Conservation (phyloP, 148 eudicot species). For the Polygonum aviculare region DNA sequence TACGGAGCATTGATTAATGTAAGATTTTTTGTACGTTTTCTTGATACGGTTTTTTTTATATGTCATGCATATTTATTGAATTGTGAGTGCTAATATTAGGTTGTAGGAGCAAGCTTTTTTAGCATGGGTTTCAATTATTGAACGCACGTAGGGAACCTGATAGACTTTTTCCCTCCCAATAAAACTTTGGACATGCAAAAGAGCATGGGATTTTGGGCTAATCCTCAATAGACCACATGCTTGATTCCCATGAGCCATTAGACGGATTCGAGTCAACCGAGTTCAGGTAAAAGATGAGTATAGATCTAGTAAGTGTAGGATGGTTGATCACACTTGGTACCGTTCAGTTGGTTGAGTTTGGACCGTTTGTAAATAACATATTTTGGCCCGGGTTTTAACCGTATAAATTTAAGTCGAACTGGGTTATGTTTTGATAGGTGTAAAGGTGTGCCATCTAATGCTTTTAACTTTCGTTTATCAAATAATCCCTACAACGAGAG, state of each 20-base stretch:
- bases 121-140: slow-evolving; percentile 1
- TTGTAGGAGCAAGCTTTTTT: neutral
- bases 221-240: neutral
- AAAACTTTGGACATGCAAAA: neutral
- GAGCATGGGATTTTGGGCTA: slow-evolving; percentile 6
- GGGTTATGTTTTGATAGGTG: too few species aligned
- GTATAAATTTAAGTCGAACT: too few species aligned
- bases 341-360: too few species aligned
- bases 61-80: neutral
- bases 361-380: too few species aligned
- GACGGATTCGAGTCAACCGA: too few species aligned
- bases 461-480: too few species aligned
- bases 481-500: too few species aligned
- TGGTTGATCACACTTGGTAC: too few species aligned
- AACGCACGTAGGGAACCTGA: slow-evolving; percentile 8
- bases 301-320: too few species aligned
- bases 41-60: neutral
- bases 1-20: neutral
- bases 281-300: too few species aligned
- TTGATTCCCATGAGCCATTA: neutral
- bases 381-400: too few species aligned
- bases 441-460: too few species aligned
- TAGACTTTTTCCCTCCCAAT: neutral
- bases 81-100: neutral
- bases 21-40: neutral